Evolutionary conservation across 148 eudicot species (phyloP).

Genomic region (Euryodendron excelsum): DNA sequence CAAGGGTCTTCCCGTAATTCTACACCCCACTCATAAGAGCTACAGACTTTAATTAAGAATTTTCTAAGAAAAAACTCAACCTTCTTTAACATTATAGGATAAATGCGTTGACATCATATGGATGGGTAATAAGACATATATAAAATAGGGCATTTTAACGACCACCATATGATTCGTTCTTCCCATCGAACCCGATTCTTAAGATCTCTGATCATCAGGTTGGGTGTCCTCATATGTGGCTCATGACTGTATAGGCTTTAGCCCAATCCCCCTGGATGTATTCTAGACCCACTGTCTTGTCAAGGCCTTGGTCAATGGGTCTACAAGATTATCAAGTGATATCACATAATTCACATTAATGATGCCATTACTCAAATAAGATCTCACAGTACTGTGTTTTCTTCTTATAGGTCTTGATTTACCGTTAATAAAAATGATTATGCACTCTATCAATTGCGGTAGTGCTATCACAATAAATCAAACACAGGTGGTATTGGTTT

Average conservation of each 20-base stretch:
- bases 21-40: constrained; percentile 13
- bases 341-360: constrained; percentile 1
- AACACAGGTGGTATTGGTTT: not conserved
- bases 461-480: not conserved
- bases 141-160: not conserved
- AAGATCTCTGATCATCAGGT: not conserved
- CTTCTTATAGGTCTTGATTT: not conserved
- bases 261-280: constrained; percentile 8
- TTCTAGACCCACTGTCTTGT: not conserved
- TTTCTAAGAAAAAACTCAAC: constrained; percentile 2
- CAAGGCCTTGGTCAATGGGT: constrained; percentile 6
- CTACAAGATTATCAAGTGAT: constrained; percentile 7
- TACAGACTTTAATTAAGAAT: constrained; percentile 7
- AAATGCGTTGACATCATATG: not conserved
- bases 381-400: constrained; percentile 14
- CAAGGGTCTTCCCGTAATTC: not conserved
- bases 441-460: not conserved
- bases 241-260: not conserved
- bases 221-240: constrained; percentile 9
- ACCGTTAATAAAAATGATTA: not conserved
- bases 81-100: not conserved
- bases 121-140: not conserved
- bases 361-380: not conserved
- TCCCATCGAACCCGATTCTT: not conserved
- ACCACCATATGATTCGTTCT: not conserved